A percentile compares a stretch with the other conserved stretches of the same genome.
Conservation (phyloP, 1,139 yeast genomes). For the Suhomyces yuchorum region DNA sequence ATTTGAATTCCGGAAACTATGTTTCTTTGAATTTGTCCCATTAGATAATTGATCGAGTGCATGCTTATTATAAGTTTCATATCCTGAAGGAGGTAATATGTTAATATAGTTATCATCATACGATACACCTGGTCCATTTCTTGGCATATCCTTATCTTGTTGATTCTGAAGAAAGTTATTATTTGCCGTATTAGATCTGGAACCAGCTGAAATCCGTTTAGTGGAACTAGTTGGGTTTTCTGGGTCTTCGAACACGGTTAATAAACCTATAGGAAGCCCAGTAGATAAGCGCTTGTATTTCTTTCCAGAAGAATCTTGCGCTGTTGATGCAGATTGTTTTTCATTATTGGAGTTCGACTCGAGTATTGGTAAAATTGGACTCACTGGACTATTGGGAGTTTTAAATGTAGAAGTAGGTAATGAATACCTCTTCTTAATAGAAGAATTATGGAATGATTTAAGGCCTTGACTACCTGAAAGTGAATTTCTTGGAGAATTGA, state of each 20-base stretch:
- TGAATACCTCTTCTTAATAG: constrained; percentile 33
- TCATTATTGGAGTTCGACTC: constrained; percentile 11
- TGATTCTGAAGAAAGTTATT: constrained; percentile 1
- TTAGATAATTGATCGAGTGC: constrained; percentile 37
- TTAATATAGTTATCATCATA: constrained; percentile 35
- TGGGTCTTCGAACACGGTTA: constrained; percentile 45
- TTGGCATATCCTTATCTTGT: not conserved
- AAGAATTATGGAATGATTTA: constrained; percentile 40
- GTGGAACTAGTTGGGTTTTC: constrained; percentile 3
- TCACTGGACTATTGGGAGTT: constrained; percentile 12
- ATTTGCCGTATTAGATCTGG: not conserved
- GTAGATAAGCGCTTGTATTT: constrained; percentile 38
- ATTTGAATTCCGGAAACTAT: constrained; percentile 22
- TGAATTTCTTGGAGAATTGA: constrained; percentile 20
- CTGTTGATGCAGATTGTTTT: constrained; percentile 10
- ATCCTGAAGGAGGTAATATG: constrained; percentile 27
- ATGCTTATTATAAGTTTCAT: constrained; percentile 38
- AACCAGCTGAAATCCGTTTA: constrained; percentile 9
- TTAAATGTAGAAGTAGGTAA: constrained; percentile 21
- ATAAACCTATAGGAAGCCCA: constrained; percentile 44
- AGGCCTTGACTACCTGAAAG: constrained; percentile 19
- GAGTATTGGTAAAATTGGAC: constrained; percentile 10
- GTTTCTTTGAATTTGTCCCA: constrained; percentile 14
- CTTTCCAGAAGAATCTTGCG: constrained; percentile 22
- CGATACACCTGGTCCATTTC: constrained; percentile 16